Conservation (phyloP, 352 stramenopile genomes). For the Globisporangium radiosum region DNA sequence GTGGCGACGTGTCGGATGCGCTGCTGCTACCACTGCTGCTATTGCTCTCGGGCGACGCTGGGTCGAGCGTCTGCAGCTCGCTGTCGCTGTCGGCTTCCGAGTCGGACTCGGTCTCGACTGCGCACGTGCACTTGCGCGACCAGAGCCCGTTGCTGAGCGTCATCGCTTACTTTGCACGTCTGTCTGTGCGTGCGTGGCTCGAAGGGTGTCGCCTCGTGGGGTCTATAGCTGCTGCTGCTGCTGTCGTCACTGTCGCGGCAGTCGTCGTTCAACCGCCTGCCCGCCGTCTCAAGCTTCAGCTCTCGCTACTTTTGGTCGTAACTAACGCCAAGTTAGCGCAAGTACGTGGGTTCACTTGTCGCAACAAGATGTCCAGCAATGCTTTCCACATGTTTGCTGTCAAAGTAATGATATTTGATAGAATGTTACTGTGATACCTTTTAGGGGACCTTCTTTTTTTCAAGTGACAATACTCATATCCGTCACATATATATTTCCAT, state of each 20-base stretch:
- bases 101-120: slow-evolving; percentile 63
- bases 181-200: not conserved
- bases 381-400: not conserved
- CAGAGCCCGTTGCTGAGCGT: slow-evolving; percentile 3
- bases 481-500: too few relatives aligned
- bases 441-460: not conserved
- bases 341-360: not conserved
- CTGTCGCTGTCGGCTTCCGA: slow-evolving; percentile 48
- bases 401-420: not conserved
- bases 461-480: too few relatives aligned
- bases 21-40: not conserved
- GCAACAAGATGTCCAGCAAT: not conserved
- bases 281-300: not conserved
- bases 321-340: not conserved
- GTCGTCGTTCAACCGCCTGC: not conserved
- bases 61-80: slow-evolving; percentile 9
- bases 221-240: not conserved
- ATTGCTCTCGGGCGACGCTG: not conserved
- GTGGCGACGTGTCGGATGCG: too few relatives aligned
- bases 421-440: not conserved
- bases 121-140: slow-evolving; percentile 62
- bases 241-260: not conserved
- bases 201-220: too few relatives aligned
- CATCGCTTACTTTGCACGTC: not conserved
- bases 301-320: not conserved